phyloP scores from a whole-genome alignment of 306 rosid species.

The Luffa acutangula region DNA sequence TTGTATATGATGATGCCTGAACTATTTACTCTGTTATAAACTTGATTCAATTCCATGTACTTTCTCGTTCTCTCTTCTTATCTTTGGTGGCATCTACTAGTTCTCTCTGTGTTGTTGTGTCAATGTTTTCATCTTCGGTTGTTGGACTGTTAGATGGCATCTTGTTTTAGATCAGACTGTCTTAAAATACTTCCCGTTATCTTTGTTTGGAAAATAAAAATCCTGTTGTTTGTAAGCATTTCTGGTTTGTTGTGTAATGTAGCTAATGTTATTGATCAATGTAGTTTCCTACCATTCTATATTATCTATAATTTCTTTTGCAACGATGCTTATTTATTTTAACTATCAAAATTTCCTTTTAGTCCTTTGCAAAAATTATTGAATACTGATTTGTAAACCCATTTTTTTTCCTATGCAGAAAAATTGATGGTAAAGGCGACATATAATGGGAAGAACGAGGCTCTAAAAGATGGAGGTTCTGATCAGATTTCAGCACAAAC shows the following conservation, averaged over 20 bases:
- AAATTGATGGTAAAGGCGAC: constrained; percentile 17
- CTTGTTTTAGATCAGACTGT: background rate
- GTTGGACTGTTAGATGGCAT: background rate
- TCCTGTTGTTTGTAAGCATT: background rate
- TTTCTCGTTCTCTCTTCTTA: background rate
- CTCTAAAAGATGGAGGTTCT: constrained; percentile 19
- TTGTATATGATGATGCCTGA: background rate
- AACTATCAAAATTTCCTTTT: background rate
- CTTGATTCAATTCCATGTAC: background rate
- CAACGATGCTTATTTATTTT: background rate
- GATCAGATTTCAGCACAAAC: constrained; percentile 47
- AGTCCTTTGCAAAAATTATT: background rate
- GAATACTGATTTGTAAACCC: background rate
- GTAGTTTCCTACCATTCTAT: background rate
- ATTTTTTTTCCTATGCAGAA: constrained; percentile 12
- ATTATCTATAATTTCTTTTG: background rate
- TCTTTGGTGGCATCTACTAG: background rate
- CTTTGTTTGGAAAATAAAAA: background rate
- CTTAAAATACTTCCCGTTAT: background rate
- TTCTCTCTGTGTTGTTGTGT: background rate
- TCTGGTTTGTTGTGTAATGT: background rate
- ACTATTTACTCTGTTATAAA: background rate
- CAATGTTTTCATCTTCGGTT: background rate
- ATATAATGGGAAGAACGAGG: constrained; percentile 20
- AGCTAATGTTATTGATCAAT: background rate